Base-by-base conservation (phyloP, 2,329 filamentous ascomycete species). In the Beauveria scarabaeidicola region DNA sequence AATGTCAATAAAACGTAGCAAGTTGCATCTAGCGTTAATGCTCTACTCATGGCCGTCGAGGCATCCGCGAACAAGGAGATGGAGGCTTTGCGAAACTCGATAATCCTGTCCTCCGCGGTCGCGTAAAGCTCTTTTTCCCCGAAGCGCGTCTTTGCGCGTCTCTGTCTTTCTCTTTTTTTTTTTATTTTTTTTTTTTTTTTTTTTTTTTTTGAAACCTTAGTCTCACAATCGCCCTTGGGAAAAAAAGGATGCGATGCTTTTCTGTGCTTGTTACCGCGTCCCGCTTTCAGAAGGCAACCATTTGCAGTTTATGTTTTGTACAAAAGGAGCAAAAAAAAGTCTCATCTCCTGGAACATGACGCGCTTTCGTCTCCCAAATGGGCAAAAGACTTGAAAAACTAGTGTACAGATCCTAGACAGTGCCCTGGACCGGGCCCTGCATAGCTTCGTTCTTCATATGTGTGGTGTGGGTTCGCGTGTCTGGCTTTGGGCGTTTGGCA, bases 11-110 rank as follows among this genome's bases (percentile, higher is more conserved):
- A n/a, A n/a, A n/a, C n/a, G n/a, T n/a, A n/a, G n/a, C n/a, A n/a
- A n/a, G n/a, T n/a, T n/a, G n/a, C n/a, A n/a, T n/a, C n/a, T n/a
- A n/a, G n/a, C n/a, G n/a, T n/a, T n/a, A n/a, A n/a, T n/a, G n/a
- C n/a, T n/a, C 51, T 60, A 32, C 25, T 60, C 10, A 52, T 60
- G 23, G 58, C 58, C 13, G 58, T 60, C 10, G 58, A 60, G 19
- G 51, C 40, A 25, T 50, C 58, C n/a, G 19, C 23, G 17, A 32
- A 19, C 10, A 27, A 53, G 58, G 43, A 54, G 50, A 29, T 41
- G 19, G 48, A 59, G 41, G 50, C 57, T 5, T 52, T 25, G 21
- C 50, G 13, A 19, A 60, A 55, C 23, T 54, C 58, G 10, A 55
- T 60, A n/a, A 55, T 60, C n/a, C 23, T 60, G 7, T 54, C 51